Evolutionary conservation across 2,329 filamentous ascomycete genomes (phyloP).

Genomic region (Fusarium sp.): DNA sequence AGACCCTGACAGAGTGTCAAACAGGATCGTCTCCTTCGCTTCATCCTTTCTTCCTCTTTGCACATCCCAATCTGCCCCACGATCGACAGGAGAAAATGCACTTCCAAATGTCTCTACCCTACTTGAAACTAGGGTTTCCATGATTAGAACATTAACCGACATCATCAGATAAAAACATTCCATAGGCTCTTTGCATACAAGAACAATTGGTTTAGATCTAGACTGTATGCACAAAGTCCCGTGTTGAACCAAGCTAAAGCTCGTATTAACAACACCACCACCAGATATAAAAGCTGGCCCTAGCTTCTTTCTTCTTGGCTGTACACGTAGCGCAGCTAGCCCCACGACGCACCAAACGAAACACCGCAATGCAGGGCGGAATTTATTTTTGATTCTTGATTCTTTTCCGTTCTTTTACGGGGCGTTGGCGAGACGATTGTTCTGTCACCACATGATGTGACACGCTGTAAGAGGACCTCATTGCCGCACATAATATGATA

Average conservation of each 20-base stretch:
- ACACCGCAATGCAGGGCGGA: conserved; percentile 7
- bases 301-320: background rate
- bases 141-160: background rate
- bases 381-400: background rate
- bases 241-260: conserved; percentile 38
- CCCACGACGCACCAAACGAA: conserved; percentile 8
- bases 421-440: conserved; percentile 21
- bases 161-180: background rate
- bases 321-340: conserved; percentile 41
- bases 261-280: conserved; percentile 32
- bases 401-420: background rate
- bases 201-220: background rate
- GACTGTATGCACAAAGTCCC: conserved; percentile 29
- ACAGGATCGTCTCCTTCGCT: conserved; percentile 4
- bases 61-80: conserved; percentile 40
- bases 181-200: background rate
- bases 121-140: background rate
- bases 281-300: conserved; percentile 2
- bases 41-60: conserved; percentile 12
- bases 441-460: background rate
- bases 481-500: background rate
- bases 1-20: background rate
- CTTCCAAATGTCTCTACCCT: too few relatives aligned
- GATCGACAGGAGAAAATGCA: conserved; percentile 36
- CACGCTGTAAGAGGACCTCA: background rate